Base-by-base conservation (phyloP, 1,284 basidiomycete species). In the Ceratobasidium sp. region DNA sequence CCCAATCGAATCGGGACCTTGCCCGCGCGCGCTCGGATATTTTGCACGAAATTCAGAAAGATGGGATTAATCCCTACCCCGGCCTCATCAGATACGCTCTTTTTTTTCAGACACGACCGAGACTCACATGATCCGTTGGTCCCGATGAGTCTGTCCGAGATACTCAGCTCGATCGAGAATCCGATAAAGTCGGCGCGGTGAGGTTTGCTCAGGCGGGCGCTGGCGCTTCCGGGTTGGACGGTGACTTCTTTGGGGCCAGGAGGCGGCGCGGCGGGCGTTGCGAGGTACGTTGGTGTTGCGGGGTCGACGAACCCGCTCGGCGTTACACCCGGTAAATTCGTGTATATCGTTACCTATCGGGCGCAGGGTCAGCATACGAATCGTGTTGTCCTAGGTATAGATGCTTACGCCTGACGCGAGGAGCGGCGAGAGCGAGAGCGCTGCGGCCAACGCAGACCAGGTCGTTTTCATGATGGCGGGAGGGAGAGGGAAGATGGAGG, bases 1-100 rank as follows among this genome's bases (percentile, higher is more conserved):
- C 92, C 92, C 3, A 93, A 84, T 58, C 92, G 89, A 19, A 93
- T 81, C 49, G 83, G 81, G 6, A 91, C 84, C 3, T 84, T 79
- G 0, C 91, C 91, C 9, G 84, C 84, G 13, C 90, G 86, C 61
- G 88, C 85, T 24, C 64, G 64, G 31, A 66, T 66, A 48, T 66
- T 51, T 66, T 66, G 64, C 3, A 58, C 31, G 29, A 56, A 69
- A 31, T 58, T 69, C 16, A 69, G 66, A 43, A 69, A 69, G 27
- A 69, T 56, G 29, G 51, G 54, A 24, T 58, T 69, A 22, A 69
- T 41, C 66, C 54, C 66, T 69, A 54, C 16, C 16, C 2, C 37
- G 34, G 22, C 34, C 39, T n/a, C 31, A 29, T 51, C 48, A 53
- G 56, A 24, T 13, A 27, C 24, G 39, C 4, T 41, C 9, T 22